Conservation (phyloP, 1,139 yeast species). For the Geotrichum fermentans region DNA sequence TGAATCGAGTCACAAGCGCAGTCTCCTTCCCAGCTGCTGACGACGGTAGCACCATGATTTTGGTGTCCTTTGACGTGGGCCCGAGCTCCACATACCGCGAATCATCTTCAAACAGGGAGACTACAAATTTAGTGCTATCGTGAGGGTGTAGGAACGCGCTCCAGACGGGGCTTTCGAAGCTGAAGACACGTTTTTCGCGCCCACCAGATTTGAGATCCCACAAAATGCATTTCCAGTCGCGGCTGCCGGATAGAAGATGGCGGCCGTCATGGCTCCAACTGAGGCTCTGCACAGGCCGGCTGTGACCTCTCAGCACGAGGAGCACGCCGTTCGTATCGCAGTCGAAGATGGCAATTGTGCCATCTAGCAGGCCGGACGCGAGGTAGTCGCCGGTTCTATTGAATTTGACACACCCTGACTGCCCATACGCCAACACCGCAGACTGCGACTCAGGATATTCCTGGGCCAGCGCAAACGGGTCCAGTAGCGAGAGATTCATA, state of each 20-base stretch:
- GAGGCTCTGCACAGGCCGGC: constrained; percentile 68
- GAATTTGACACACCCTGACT: constrained; percentile 69
- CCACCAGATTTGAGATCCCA: constrained; percentile 65
- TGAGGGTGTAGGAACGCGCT: constrained; percentile 57
- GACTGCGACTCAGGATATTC: constrained; percentile 85
- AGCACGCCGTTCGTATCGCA: constrained; percentile 61
- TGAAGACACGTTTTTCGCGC: constrained; percentile 39
- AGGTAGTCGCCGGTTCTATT: constrained; percentile 78
- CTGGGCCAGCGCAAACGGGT: constrained; percentile 87
- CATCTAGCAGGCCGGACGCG: constrained; percentile 81
- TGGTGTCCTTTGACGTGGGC: background rate
- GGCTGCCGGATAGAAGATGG: constrained; percentile 65
- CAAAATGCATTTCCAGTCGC: constrained; percentile 77
- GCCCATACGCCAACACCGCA: constrained; percentile 62
- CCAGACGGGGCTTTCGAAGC: constrained; percentile 71
- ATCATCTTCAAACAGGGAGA: constrained; percentile 39
- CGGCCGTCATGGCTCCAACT: constrained; percentile 75
- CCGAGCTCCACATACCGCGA: constrained; percentile 33
- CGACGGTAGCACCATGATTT: constrained; percentile 3
- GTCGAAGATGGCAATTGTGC: constrained; percentile 74
- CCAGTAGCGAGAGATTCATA: constrained; percentile 83
- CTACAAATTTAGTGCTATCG: constrained; percentile 46
- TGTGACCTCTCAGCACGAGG: constrained; percentile 55
- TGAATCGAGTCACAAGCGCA: constrained; percentile 36
- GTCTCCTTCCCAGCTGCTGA: constrained; percentile 21